Evolutionary conservation across 768 basidiomycete genomes (phyloP), one percentile per base, ranked within the genome.

Genomic region (Calocybe gangraenosa): DNA sequence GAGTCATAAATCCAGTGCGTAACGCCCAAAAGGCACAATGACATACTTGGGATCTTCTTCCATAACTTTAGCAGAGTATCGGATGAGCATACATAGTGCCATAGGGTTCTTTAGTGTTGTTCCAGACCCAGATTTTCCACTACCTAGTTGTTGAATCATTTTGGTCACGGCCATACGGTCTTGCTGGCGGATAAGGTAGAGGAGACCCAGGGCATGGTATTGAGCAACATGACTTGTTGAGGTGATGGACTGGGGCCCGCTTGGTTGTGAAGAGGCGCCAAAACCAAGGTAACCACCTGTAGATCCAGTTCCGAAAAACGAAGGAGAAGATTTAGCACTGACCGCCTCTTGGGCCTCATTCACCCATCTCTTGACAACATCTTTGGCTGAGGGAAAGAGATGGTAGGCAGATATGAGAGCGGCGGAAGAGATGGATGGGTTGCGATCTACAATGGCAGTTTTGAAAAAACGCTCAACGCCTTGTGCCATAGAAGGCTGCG

Each of bases 381-480:
- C 92, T 60, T 91, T 92, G 1, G 95, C 90, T 49, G 81, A 72
- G 38, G 92, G 92, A 76, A 85, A 95, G 49, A 98, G 79, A 66
- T 99, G 95, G 62, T 98, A 98, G 1, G 96, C 87, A 11, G 96
- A 97, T 37, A 99, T 90, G 57, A 99, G 80, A 3, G 96, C 92
- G 22, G 95, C 93, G 18, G 93, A 93, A 4, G 96, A 88, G 58
- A 97, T 96, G 46, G 92, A 89, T 1, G 94, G 84, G 58, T 90
- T 96, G 49, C 87, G 84, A 73, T 98, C 96, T 35, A 99, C 95
- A 51, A 99, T 96, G 42, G 96, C 96, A 2, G 95, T 91, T 66
- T 98, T 98, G 78, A 98, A 98, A 79, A 95, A 98, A 46, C 96
- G 87, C 65, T 99, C 96, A 36, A 96, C 87, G 52, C 92, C 92